Evolutionary conservation across 106 monocot genomes (phyloP), one percentile per base, ranked within the genome.

Genomic region (Platanthera guangdongensis): DNA sequence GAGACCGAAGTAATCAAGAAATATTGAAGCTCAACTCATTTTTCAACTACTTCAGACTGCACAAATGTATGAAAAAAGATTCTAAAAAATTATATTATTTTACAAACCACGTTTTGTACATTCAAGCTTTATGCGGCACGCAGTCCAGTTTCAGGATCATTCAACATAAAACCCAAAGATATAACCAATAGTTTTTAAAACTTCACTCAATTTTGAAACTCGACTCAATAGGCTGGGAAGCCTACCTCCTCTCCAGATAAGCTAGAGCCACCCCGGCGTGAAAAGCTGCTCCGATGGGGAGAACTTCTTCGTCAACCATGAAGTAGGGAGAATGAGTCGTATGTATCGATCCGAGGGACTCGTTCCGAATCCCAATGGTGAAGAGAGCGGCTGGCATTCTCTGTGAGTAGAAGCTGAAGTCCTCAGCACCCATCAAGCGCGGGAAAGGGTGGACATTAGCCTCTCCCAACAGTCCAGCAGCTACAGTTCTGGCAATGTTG

Each of bases 341-440:
- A 51, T 83, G 57, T 8, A 69, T 19, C 9, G 80, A 59, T 16
- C 81, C 82, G 55, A 86, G 25, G 13, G 86, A 78, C 45, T 86
- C 82, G 28, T 86, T 88, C 77, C 80, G 76, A 9, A 84, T 76
- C 5, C 93, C 93, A 5, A 93, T 28, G 18, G 15, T 62, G 77
- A 93, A 88, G 13, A 88, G 18, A 12, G 75, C 79, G 9, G 84
- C 77, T 9, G 88, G 71, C 75, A 93, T 84, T 57, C 51, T 80
- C 73, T 86, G 81, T 11, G 90, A 77, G 47, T 81, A 90, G 88
- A 94, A 94, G 15, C 84, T 81, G 73, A 94, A 90, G 53, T 94
- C 93, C 74, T 92, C 92, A 0, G 84, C 82, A 0, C 86, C 90
- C 85, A 90, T 85, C 4, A 57, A 5, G 32, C 32, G 79, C 2